Evolutionary conservation across 2,329 filamentous ascomycete genomes (phyloP).

Genomic region (Phyllachora maydis): DNA sequence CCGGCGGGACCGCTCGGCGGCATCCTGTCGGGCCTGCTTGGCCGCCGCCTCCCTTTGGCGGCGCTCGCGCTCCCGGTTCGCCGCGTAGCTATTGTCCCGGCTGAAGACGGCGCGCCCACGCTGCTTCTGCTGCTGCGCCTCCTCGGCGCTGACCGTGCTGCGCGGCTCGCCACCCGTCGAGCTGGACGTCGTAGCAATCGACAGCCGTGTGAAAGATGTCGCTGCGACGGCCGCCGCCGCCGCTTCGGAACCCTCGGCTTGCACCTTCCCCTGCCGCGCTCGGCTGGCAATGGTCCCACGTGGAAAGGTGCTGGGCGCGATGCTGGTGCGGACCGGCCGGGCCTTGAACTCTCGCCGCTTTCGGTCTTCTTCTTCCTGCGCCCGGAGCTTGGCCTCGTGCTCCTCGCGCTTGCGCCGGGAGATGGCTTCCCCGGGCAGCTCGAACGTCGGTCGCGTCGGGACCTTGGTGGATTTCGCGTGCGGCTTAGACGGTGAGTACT

Average conservation of each 20-base stretch:
- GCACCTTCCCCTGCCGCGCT: constrained; percentile 24
- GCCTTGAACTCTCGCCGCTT: constrained; percentile 44
- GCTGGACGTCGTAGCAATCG: constrained; percentile 16
- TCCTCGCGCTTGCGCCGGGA: constrained; percentile 33
- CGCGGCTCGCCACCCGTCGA: constrained; percentile 23
- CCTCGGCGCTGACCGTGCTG: constrained; percentile 18
- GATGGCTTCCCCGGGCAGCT: constrained; percentile 41
- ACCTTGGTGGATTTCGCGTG: constrained; percentile 30
- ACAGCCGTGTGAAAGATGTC: constrained; percentile 10
- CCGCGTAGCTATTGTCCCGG: constrained; percentile 24
- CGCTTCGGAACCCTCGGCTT: no score
- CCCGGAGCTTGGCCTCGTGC: constrained; percentile 29
- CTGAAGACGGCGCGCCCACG: constrained; percentile 32
- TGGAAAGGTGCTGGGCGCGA: constrained; percentile 19
- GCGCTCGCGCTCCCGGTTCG: constrained; percentile 29
- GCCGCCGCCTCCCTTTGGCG: constrained; percentile 31
- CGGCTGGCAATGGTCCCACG: constrained; percentile 38
- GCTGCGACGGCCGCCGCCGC: constrained; percentile 11
- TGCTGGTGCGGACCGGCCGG: constrained; percentile 26
- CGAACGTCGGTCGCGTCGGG: constrained; percentile 32
- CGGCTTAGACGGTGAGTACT: constrained; percentile 16
- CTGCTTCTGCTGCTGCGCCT: constrained; percentile 25
- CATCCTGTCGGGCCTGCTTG: constrained; percentile 33
- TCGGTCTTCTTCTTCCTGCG: constrained; percentile 37
- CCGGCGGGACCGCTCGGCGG: constrained; percentile 37